Conservation (phyloP, 495 filamentous ascomycete genomes). For the Talaromyces stipitatus region DNA sequence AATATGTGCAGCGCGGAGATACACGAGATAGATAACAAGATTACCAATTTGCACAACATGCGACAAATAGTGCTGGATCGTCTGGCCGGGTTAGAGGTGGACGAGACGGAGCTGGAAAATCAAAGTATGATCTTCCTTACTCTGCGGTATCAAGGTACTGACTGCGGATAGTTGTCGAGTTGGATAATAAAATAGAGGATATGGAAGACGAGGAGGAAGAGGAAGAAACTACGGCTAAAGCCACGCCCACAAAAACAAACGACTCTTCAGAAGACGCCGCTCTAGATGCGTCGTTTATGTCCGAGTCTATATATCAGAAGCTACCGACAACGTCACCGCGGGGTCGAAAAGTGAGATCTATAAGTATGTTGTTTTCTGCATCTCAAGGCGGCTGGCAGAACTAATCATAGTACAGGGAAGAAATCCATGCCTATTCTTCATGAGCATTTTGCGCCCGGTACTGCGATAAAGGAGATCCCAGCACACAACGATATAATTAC, state of each 20-base stretch:
- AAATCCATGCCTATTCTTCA: slow-evolving; percentile 93
- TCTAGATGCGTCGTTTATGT: slow-evolving; percentile 80
- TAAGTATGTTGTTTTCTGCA: slow-evolving; percentile 22
- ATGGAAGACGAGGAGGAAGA: slow-evolving; percentile 69
- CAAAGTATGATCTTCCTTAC: slow-evolving; percentile 53
- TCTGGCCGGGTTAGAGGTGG: slow-evolving; percentile 81
- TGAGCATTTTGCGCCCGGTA: slow-evolving; percentile 89
- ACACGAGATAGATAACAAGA: slow-evolving; percentile 92
- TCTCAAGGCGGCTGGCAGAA: not conserved
- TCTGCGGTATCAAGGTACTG: slow-evolving; percentile 11
- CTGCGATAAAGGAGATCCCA: slow-evolving; percentile 76
- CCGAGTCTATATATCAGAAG: slow-evolving; percentile 94
- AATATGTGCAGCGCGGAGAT: slow-evolving; percentile 98
- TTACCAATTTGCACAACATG: slow-evolving; percentile 89
- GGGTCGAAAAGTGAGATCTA: slow-evolving; percentile 57
- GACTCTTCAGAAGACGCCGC: slow-evolving; percentile 43
- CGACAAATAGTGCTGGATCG: slow-evolving; percentile 87
- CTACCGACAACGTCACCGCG: slow-evolving; percentile 59
- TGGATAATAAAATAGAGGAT: slow-evolving; percentile 82
- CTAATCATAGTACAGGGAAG: slow-evolving; percentile 30
- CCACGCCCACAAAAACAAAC: slow-evolving; percentile 43
- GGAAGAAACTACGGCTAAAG: slow-evolving; percentile 28
- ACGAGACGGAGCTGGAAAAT: slow-evolving; percentile 83
- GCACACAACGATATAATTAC: slow-evolving; percentile 88
- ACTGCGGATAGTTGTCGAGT: slow-evolving; percentile 55